A percentile compares a stretch with the other conserved stretches of the same genome.
These are phyloP conservation scores for Dichotomocladium elegans DNA, from an alignment of 371 early-diverging fungal genomes.

Conservation along the genomic window DNA sequence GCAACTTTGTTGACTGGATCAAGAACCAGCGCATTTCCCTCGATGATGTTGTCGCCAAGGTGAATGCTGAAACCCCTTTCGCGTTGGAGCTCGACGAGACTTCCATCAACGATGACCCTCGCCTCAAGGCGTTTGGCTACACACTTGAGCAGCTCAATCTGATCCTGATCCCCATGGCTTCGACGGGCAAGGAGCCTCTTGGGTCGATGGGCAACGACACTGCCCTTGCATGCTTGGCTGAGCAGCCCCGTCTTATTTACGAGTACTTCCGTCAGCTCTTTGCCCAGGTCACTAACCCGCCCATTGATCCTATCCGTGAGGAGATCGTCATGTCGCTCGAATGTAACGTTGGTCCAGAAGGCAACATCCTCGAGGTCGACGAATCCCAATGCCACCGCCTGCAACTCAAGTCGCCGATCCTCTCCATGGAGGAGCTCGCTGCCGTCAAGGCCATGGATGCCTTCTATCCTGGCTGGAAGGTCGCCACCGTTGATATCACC, in stretches of 20 bases:
- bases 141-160: slow-evolving; percentile 91
- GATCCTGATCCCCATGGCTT: slow-evolving; percentile 82
- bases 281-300: slow-evolving; percentile 97
- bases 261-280: slow-evolving; percentile 97
- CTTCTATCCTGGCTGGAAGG: slow-evolving; percentile 70
- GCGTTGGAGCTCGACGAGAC: slow-evolving; percentile 34
- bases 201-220: slow-evolving; percentile 98
- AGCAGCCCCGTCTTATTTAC: slow-evolving; percentile 84
- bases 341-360: slow-evolving; percentile 93
- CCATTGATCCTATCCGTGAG: slow-evolving; percentile 98
- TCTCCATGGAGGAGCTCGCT: slow-evolving; percentile 77
- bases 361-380: slow-evolving; percentile 86
- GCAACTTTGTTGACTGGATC: slow-evolving; percentile 84
- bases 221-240: slow-evolving; percentile 89
- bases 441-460: slow-evolving; percentile 68
- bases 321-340: slow-evolving; percentile 95
- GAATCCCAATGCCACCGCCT: slow-evolving; percentile 77
- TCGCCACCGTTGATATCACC: slow-evolving; percentile 84
- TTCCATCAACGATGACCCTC: slow-evolving; percentile 67
- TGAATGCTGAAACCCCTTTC: slow-evolving; percentile 5
- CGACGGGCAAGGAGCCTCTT: slow-evolving; percentile 90
- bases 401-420: slow-evolving; percentile 79
- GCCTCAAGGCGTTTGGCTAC: slow-evolving; percentile 86
- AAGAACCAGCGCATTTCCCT: slow-evolving; percentile 72
- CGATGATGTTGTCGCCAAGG: slow-evolving; percentile 49